Conservation (phyloP, 495 filamentous ascomycete species). For the Sordaria brevicollis region DNA sequence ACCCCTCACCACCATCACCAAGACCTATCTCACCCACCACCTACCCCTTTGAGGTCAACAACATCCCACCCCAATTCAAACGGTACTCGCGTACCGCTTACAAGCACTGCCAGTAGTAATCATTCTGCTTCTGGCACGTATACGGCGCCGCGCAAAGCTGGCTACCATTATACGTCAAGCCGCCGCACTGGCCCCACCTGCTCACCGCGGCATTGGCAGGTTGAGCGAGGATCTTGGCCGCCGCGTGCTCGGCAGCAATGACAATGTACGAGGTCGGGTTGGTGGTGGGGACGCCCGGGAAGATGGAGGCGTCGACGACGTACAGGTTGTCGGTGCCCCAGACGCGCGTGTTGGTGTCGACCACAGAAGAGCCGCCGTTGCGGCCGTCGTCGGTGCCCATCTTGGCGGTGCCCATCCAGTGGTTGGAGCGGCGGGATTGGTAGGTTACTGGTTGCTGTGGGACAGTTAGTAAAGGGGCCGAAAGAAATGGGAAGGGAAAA, state of each 20-base stretch:
- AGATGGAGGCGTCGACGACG: conserved; percentile 53
- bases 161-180: conserved; percentile 18
- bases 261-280: conserved; percentile 54
- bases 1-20: neutral
- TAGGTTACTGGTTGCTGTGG: conserved; percentile 10
- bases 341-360: conserved; percentile 60
- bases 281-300: conserved; percentile 49
- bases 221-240: conserved; percentile 37
- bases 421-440: conserved; percentile 52
- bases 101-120: conserved; percentile 22
- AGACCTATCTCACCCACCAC: neutral
- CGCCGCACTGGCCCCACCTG: conserved; percentile 34
- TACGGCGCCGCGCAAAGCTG: conserved; percentile 10
- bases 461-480: neutral
- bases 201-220: conserved; percentile 5
- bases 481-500: neutral
- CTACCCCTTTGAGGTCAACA: no score
- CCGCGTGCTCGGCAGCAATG: conserved; percentile 45
- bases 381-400: conserved; percentile 59
- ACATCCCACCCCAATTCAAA: no score
- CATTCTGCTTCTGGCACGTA: conserved; percentile 14
- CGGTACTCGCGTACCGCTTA: no score
- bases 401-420: conserved; percentile 58
- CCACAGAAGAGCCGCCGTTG: conserved; percentile 51
- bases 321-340: conserved; percentile 64